phyloP scores from a whole-genome alignment of 306 rosid species.

The Senna siamea region DNA sequence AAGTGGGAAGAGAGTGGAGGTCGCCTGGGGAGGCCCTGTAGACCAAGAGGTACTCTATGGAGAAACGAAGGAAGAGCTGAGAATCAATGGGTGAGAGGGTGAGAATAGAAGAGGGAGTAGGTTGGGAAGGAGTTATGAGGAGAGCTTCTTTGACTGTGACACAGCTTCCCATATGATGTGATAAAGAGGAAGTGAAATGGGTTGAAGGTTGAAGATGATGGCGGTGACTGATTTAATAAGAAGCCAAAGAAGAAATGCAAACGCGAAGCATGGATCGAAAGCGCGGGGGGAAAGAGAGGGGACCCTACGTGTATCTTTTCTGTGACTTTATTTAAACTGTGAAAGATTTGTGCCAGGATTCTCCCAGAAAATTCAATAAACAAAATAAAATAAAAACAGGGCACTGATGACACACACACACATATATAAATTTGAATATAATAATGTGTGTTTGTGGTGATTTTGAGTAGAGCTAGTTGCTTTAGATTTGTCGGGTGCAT shows the following conservation, averaged over 20 bases:
- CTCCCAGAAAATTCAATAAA: conserved; percentile 55
- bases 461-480: background rate
- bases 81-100: conserved; percentile 82
- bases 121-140: conserved; percentile 61
- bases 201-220: background rate
- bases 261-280: no score
- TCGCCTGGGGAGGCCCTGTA: conserved; percentile 45
- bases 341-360: conserved; percentile 85
- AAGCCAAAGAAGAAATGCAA: background rate
- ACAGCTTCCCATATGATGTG: conserved; percentile 51
- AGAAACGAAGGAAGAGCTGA: conserved; percentile 89
- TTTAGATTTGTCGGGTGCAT: conserved; percentile 1
- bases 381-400: conserved; percentile 54
- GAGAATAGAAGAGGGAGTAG: conserved; percentile 61
- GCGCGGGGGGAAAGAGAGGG: background rate
- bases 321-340: conserved; percentile 44
- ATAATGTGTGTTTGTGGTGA: background rate
- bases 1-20: conserved; percentile 27
- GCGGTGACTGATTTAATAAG: background rate
- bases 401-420: no score
- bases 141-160: conserved; percentile 61
- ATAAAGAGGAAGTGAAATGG: background rate
- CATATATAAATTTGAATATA: background rate
- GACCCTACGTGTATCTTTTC: conserved; percentile 47
- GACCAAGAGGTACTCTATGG: conserved; percentile 74